Base-by-base conservation (phyloP, 2,329 filamentous ascomycete genomes). In the Calonectria pauciramosa region DNA sequence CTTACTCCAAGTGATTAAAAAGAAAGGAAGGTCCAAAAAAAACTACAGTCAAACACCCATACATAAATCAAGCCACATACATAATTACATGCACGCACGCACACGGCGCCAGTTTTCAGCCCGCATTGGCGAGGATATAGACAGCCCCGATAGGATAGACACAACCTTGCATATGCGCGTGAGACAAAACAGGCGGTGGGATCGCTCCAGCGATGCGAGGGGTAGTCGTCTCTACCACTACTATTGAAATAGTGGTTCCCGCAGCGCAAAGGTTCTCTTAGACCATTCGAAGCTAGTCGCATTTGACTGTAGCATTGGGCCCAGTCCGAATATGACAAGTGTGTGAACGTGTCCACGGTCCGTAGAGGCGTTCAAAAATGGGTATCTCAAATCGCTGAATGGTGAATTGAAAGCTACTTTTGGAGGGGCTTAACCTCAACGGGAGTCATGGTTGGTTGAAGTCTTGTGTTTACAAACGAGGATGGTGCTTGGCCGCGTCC, bases 91-190 rank as follows among this genome's bases (percentile, higher is more conserved):
- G 47, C 44, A 44, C 65, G 64, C 47, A 63, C 44, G 47, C 34
- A 51, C 20, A 30, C 8, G 7, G 63, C 59, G 60, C 49, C 36
- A 56, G 59, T 20, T 63, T 34, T 63, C 56, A 41, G 32, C 56
- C 36, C 56, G 36, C 34, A 63, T 41, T 28, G 56, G 13, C 36
- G 34, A 38, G 56, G 34, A 41, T 30, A 41, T 20, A 63, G 36
- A 20, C 56, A 30, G 23, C 36, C 7, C 56, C 56, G 20, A 65
- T 54, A 30, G 51, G 49, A 66, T 66, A 66, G 60, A 26, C 63
- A 60, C 51, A 36, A 68, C 30, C 59, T 66, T 47, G 32, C 67
- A 70, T 73, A 70, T 73, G 67, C 71, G 60, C 51, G 51, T 54
- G 51, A 70, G 59, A 54, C 71, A 59, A 34, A 67, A 67, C 51